Evolutionary conservation across 2,329 filamentous ascomycete species (phyloP).

Genomic region (Hymenoscyphus albidus): DNA sequence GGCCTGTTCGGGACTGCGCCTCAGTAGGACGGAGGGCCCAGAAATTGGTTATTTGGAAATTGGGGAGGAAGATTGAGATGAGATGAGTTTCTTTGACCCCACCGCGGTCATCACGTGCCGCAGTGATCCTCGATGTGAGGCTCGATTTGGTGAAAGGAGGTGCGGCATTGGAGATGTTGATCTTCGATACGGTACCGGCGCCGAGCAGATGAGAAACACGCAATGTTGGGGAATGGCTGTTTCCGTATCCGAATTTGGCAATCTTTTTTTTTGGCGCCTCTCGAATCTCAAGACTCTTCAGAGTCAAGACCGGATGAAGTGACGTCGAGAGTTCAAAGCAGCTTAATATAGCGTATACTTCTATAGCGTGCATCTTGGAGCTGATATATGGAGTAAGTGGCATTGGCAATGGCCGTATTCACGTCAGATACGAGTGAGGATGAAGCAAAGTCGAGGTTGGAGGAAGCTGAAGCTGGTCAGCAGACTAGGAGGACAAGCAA

Average conservation of each 20-base stretch:
- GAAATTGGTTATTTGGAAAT: background rate
- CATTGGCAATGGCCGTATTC: background rate
- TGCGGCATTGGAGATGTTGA: background rate
- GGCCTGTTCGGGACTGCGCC: background rate
- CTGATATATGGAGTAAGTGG: background rate
- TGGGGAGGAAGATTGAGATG: background rate
- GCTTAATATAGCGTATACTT: no score
- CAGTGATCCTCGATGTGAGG: background rate
- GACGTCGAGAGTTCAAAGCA: background rate
- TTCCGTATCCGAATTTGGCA: background rate
- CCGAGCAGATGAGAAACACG: constrained; percentile 8
- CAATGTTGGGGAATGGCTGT: background rate
- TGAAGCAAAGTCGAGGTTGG: background rate
- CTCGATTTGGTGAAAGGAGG: background rate
- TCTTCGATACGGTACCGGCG: background rate
- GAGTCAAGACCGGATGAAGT: background rate
- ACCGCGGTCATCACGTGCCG: background rate
- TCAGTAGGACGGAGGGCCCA: background rate
- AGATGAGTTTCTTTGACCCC: background rate
- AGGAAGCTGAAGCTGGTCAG: background rate
- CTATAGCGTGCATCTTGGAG: background rate
- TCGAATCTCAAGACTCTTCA: no score
- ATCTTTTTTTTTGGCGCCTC: background rate
- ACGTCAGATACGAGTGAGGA: background rate
- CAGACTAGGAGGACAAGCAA: background rate